Percentiles rank a stretch among this genome's conserved stretches.
phyloP scores from a whole-genome alignment of 768 basidiomycete species.

The Termitomyces sp. region DNA sequence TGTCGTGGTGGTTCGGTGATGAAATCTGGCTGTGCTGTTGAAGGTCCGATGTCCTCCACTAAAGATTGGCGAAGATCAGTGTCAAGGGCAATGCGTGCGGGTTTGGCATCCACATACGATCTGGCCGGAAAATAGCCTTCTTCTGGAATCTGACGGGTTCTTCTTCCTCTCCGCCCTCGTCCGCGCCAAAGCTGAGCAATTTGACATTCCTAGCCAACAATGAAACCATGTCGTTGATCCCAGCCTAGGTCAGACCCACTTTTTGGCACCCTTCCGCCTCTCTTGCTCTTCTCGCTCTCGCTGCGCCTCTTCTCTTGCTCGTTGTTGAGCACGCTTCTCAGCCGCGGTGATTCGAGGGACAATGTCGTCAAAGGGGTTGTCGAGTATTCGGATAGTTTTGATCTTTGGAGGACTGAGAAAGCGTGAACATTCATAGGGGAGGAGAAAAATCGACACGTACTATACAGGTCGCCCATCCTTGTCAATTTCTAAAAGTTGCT shows the following conservation, averaged over 20 bases:
- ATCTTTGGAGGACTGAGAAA: constrained; percentile 83
- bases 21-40: constrained; percentile 39
- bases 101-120: constrained; percentile 54
- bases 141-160: constrained; percentile 62
- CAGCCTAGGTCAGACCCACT: constrained; percentile 48
- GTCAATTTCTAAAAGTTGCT: constrained; percentile 55
- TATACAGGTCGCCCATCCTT: constrained; percentile 77
- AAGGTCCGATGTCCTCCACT: constrained; percentile 34
- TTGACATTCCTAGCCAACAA: constrained; percentile 71
- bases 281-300: constrained; percentile 76
- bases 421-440: background rate
- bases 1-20: constrained; percentile 26
- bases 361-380: constrained; percentile 95
- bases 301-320: constrained; percentile 73
- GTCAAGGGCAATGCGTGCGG: background rate
- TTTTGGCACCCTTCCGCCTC: constrained; percentile 78
- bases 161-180: constrained; percentile 63
- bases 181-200: constrained; percentile 84
- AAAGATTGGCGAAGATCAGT: constrained; percentile 24
- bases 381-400: constrained; percentile 76
- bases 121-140: constrained; percentile 81
- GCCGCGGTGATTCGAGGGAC: constrained; percentile 94
- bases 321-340: constrained; percentile 82
- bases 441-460: constrained; percentile 39
- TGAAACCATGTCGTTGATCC: background rate